Evolutionary conservation across 768 basidiomycete species (phyloP).

Genomic region (Jaapia argillacea): DNA sequence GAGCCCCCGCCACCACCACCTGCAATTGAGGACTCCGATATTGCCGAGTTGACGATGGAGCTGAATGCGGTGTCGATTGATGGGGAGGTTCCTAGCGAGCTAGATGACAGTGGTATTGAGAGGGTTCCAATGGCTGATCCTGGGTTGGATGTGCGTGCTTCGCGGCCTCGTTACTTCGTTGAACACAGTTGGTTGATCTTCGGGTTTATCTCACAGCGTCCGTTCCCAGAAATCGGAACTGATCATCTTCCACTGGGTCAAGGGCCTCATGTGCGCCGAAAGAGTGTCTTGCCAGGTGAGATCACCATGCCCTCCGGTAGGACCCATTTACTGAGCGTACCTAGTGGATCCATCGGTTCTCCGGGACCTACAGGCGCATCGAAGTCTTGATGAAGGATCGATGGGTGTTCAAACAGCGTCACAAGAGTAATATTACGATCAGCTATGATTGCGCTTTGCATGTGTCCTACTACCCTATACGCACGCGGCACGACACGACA

Average conservation of each 20-base stretch:
- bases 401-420: not conserved
- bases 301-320: constrained; percentile 5
- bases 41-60: constrained; percentile 85
- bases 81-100: constrained; percentile 46
- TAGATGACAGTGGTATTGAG: constrained; percentile 79
- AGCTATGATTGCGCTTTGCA: not conserved
- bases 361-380: constrained; percentile 79
- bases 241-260: constrained; percentile 44
- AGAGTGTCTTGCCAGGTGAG: constrained; percentile 87
- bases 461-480: not conserved
- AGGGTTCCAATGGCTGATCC: constrained; percentile 90
- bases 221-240: constrained; percentile 55
- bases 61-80: constrained; percentile 79
- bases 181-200: constrained; percentile 5
- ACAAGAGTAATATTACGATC: not conserved
- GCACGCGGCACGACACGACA: not conserved
- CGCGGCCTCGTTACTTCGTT: constrained; percentile 12
- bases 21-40: constrained; percentile 73
- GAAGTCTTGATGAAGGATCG: constrained; percentile 65
- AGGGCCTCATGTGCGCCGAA: constrained; percentile 83
- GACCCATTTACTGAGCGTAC: constrained; percentile 12
- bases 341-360: constrained; percentile 83
- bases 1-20: constrained; percentile 71
- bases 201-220: constrained; percentile 32
- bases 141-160: constrained; percentile 64